These are phyloP conservation scores for Boletus smithii DNA, from an alignment of 1,284 basidiomycete genomes.

Conservation along the genomic window DNA sequence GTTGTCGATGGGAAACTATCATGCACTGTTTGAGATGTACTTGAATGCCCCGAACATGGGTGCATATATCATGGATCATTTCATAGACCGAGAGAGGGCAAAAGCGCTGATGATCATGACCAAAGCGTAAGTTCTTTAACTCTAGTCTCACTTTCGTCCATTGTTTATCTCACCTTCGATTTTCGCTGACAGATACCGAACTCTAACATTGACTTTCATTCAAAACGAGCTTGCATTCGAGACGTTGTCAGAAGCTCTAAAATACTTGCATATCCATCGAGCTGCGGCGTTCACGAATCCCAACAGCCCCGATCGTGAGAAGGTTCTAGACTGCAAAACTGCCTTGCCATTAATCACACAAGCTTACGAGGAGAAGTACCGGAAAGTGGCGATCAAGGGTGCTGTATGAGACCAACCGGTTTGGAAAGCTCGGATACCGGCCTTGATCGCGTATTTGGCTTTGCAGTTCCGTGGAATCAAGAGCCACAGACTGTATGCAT, in stretches of 20 bases:
- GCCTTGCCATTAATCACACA: slow-evolving; percentile 51
- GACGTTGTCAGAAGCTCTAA: slow-evolving; percentile 54
- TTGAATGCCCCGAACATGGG: slow-evolving; percentile 92
- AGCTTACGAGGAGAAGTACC: slow-evolving; percentile 71
- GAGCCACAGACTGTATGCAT: slow-evolving; percentile 13
- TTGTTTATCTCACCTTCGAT: slow-evolving; percentile 6
- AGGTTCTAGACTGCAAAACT: slow-evolving; percentile 66
- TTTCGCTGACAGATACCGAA: slow-evolving; percentile 61
- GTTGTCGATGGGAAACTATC: slow-evolving; percentile 91
- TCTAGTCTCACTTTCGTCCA: not conserved
- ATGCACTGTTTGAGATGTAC: slow-evolving; percentile 87
- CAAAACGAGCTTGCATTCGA: slow-evolving; percentile 85
- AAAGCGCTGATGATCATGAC: slow-evolving; percentile 87
- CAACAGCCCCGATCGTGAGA: slow-evolving; percentile 53
- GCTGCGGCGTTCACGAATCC: slow-evolving; percentile 71
- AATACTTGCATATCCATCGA: slow-evolving; percentile 72
- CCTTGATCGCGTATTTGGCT: slow-evolving; percentile 1
- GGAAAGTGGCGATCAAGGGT: slow-evolving; percentile 73
- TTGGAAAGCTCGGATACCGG: slow-evolving; percentile 9
- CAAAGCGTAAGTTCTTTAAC: slow-evolving; percentile 68
- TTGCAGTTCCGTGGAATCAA: slow-evolving; percentile 17
- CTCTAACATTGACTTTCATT: slow-evolving; percentile 76
- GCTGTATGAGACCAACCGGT: slow-evolving; percentile 42
- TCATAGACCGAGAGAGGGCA: slow-evolving; percentile 88
- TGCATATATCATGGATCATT: slow-evolving; percentile 98